Conservation (phyloP, 2,329 filamentous ascomycete genomes). For the Neobulgaria alba region DNA sequence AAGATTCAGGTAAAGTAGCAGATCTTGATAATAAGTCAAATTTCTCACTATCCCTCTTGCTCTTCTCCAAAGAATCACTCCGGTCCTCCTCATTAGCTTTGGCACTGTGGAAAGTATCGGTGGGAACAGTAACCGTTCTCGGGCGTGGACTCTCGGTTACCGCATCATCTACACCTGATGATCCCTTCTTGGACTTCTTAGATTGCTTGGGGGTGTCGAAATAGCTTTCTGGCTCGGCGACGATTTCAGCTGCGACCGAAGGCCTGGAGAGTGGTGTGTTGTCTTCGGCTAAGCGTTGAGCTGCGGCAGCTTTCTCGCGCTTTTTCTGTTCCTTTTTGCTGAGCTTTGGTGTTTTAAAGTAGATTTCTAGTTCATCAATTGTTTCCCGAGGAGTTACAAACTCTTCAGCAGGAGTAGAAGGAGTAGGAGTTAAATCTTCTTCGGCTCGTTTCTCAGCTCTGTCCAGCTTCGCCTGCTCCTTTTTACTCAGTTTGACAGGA, state of each 20-base stretch:
- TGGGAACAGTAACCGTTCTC: conserved; percentile 19
- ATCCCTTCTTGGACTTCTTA: conserved; percentile 28
- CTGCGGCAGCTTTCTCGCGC: conserved; percentile 33
- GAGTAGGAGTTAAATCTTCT: too few relatives aligned
- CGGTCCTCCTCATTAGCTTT: conserved; percentile 31
- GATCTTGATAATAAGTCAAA: conserved; percentile 21
- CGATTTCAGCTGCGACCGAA: conserved; percentile 12
- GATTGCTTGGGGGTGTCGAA: conserved; percentile 25
- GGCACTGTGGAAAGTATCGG: conserved; percentile 27
- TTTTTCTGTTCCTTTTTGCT: conserved; percentile 44
- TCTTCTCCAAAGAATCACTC: conserved; percentile 32
- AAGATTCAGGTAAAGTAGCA: conserved; percentile 8
- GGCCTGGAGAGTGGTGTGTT: conserved; percentile 11
- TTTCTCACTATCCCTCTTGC: conserved; percentile 27
- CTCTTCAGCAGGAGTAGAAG: conserved; percentile 11
- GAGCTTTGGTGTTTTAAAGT: conserved; percentile 29
- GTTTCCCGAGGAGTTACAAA: conserved; percentile 9
- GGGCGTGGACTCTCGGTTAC: conserved; percentile 1
- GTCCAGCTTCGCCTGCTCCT: conserved; percentile 36
- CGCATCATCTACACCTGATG: conserved; percentile 7
- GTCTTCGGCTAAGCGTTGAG: conserved; percentile 25
- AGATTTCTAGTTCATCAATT: conserved; percentile 21
- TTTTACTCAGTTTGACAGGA: conserved; percentile 29
- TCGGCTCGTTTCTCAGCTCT: conserved; percentile 30
- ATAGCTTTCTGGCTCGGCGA: conserved; percentile 26